A percentile compares a stretch with the other conserved stretches of the same genome.
These are phyloP conservation scores for Monosporozyma solicola DNA, from an alignment of 805 yeast genomes.

Conservation along the genomic window DNA sequence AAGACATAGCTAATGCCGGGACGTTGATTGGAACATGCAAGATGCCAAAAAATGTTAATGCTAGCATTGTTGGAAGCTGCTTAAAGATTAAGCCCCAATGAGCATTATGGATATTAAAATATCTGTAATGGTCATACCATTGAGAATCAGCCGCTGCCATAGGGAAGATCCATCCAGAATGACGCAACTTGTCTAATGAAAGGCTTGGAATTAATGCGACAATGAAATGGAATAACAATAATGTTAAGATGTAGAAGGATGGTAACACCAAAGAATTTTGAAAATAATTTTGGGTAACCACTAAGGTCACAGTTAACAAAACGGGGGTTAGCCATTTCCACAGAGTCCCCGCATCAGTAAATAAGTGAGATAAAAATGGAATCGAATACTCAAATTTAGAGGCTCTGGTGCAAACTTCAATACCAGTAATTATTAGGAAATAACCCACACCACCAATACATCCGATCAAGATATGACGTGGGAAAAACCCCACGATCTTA, in stretches of 20 bases:
- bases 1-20: conserved; percentile 90
- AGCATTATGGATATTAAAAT: conserved; percentile 63
- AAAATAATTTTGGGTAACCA: conserved; percentile 50
- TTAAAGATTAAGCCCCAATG: conserved; percentile 60
- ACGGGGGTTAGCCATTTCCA: conserved; percentile 69
- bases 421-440: conserved; percentile 79
- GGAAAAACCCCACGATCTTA: conserved; percentile 86
- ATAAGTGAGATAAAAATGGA: conserved; percentile 42
- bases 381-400: conserved; percentile 60
- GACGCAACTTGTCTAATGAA: conserved; percentile 52
- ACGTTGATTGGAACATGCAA: conserved; percentile 96
- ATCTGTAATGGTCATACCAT: conserved; percentile 82
- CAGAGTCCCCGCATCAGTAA: conserved; percentile 33
- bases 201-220: conserved; percentile 59
- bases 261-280: conserved; percentile 75
- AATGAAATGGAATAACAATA: conserved; percentile 58
- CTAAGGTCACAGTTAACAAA: conserved; percentile 47
- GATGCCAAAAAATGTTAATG: conserved; percentile 90
- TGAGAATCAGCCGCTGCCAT: conserved; percentile 49
- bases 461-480: conserved; percentile 90
- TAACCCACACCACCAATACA: conserved; percentile 98
- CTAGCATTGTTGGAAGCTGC: conserved; percentile 88
- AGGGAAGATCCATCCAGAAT: conserved; percentile 76
- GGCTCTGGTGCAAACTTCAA: conserved; percentile 80
- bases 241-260: conserved; percentile 62